Base-by-base conservation (phyloP, 2,329 filamentous ascomycete species). In the Teratosphaeria viscida region DNA sequence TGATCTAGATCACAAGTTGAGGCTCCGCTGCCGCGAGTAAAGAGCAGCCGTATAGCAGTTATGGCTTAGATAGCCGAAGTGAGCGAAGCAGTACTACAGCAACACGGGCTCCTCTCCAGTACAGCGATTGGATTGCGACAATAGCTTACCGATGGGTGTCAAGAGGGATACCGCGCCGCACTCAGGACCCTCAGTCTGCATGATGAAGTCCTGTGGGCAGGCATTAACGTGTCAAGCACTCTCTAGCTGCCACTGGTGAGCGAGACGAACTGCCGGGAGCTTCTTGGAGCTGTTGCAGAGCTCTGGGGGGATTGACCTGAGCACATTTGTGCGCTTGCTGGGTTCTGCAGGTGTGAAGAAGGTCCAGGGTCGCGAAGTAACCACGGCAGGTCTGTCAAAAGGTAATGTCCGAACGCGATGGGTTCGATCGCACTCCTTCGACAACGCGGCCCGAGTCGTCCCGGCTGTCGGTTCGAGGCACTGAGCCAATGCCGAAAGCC, bases 121-220 rank as follows among this genome's bases (percentile, higher is more conserved):
- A 55, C 49, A 37, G 37, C 63, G 60, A 67, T 69, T 67, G 64
- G 61, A 55, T 56, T 62, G 32, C 47, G 35, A 57, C 16, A 58
- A 32, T 29, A 59, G 62, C 68, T 61, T 69, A 71, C 69, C 69
- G 64, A 70, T 65, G 35, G 69, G 69, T 55, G 65, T 68, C 56
- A 71, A 59, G 26, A 71, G 65, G n/a, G 68, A 70, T 56, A 63
- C 58, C 43, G 62, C 57, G 59, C 57, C 43, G 55, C 62, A 62
- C 54, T 62, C 54, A 57, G 39, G 12, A 61, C 56, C 57, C 53
- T 58, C 54, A 49, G 57, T 47, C 64, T 65, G 65, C 65, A 64
- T 65, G 61, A 55, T 57, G 61, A 60, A 54, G 16, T 19, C 43
- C 16, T 49, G 43, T 19, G n/a, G 43, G 4, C 43, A 23, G 19